Evolutionary conservation across 495 filamentous ascomycete genomes (phyloP), one percentile per base, ranked within the genome.

Genomic region (Hypoxylon lenormandii): DNA sequence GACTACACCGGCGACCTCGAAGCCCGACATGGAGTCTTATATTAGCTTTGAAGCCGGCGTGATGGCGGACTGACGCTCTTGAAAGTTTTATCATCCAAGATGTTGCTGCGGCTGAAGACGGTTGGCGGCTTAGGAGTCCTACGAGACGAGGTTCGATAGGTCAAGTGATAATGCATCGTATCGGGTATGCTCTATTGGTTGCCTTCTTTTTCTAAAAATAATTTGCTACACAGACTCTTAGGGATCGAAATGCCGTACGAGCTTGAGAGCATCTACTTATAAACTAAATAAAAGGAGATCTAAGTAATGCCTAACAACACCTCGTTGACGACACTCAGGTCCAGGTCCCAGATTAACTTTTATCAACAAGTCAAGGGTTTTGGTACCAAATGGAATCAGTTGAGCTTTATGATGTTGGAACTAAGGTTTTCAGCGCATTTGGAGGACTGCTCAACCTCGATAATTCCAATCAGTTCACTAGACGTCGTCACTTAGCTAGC

Each of bases 1-100:
- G 1, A 77, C 68, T n/a, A 79, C 22, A 3, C 78, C 77, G 8
- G 72, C 78, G 12, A 76, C 63, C 53, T 80, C 77, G 16, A 80
- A 61, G 30, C 76, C 77, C 10, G 69, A 72, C 68, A 74, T 72
- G 6, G 22, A 49, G 46, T 30, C 23, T 49, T 10, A 16, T 30
- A 13, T 7, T 30, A 3, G 21, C 12, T 30, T 30, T 5, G 22
- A 13, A 30, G 46, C 19, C 16, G 43, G 19, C 43, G 43, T 19
- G 22, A 21, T 47, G 18, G 18, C 18, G n/a, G 18, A 47, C 10
- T 33, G 6, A 5, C 2, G 30, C 6, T 33, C 30, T 11, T 42
- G 38, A 8, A 38, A 12, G 4, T 42, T n/a, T 10, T n/a, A 16
- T 42, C 13, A 2, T 42, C 15, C 15, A 3, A 42, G 13, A 42